Conservation (phyloP, 129 eudicot genomes). For the Ambrosia artemisiifolia region DNA sequence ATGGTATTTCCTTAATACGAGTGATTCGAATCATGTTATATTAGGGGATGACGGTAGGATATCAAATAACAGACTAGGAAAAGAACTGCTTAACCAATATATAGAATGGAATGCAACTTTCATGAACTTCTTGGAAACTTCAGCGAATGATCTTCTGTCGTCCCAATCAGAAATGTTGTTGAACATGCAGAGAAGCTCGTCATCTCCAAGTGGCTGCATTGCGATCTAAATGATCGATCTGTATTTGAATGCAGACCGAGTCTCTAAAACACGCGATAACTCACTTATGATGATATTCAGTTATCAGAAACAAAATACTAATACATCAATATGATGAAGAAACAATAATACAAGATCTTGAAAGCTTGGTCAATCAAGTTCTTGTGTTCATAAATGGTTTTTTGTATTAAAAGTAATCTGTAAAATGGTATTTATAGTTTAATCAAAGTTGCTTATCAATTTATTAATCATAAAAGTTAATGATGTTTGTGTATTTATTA, state of each 20-base stretch:
- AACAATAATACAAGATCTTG: no score
- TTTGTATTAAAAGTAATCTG: neutral
- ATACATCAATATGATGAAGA: neutral
- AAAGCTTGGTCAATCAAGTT: neutral
- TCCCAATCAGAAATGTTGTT: neutral
- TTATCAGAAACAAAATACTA: neutral
- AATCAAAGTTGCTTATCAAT: no score
- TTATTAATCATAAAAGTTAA: no score
- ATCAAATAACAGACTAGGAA: conserved; percentile 2
- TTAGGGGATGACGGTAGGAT: conserved; percentile 3
- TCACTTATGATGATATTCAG: neutral
- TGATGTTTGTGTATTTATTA: no score
- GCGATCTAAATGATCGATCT: neutral
- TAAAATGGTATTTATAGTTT: neutral
- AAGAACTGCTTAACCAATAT: neutral
- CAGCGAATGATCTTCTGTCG: neutral
- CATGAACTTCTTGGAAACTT: conserved; percentile 8
- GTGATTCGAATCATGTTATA: neutral
- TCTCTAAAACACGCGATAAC: neutral
- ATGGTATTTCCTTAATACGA: neutral
- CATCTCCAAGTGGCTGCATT: conserved; percentile 13
- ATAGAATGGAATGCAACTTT: neutral
- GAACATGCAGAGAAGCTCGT: conserved; percentile 12
- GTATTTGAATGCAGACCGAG: neutral
- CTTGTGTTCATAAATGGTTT: neutral